These are phyloP conservation scores for Leccinum longicurvipes DNA, from an alignment of 768 basidiomycete species.

Conservation along the genomic window DNA sequence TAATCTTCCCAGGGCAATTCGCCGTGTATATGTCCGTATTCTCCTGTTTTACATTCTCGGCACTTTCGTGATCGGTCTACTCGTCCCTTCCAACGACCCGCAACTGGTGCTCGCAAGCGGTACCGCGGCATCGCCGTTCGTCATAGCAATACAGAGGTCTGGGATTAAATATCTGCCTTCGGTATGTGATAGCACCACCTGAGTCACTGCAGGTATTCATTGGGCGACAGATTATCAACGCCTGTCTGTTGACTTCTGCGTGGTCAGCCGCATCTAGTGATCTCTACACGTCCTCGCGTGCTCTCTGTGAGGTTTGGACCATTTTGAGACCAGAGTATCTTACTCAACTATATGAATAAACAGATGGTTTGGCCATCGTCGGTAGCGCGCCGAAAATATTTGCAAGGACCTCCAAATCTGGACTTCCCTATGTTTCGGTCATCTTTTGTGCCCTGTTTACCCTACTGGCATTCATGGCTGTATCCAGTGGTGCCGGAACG, in stretches of 20 bases:
- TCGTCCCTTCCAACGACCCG: slow-evolving; percentile 69
- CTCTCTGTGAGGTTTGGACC: slow-evolving; percentile 59
- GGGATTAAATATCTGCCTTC: slow-evolving; percentile 87
- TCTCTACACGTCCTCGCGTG: slow-evolving; percentile 84
- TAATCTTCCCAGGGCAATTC: slow-evolving; percentile 55
- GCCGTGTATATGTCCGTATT: slow-evolving; percentile 71
- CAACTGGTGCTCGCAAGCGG: slow-evolving; percentile 49
- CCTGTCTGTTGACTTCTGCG: slow-evolving; percentile 80
- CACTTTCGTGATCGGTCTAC: slow-evolving; percentile 74
- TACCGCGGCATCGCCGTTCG: slow-evolving; percentile 80
- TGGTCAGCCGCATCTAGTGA: slow-evolving; percentile 92
- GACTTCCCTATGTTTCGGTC: slow-evolving; percentile 76
- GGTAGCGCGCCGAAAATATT: slow-evolving; percentile 86
- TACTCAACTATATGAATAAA: neutral
- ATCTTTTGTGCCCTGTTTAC: slow-evolving; percentile 66
- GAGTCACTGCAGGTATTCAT: slow-evolving; percentile 5
- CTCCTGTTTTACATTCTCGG: slow-evolving; percentile 73
- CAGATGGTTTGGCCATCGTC: slow-evolving; percentile 75
- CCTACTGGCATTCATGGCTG: slow-evolving; percentile 78
- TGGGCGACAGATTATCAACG: slow-evolving; percentile 64
- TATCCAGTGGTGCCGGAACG: slow-evolving; percentile 57
- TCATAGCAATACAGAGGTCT: slow-evolving; percentile 80
- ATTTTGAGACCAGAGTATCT: neutral
- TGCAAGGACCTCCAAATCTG: slow-evolving; percentile 59
- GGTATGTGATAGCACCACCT: slow-evolving; percentile 37